phyloP scores from a whole-genome alignment of 768 basidiomycete genomes.

The Lactarius hatsudake region DNA sequence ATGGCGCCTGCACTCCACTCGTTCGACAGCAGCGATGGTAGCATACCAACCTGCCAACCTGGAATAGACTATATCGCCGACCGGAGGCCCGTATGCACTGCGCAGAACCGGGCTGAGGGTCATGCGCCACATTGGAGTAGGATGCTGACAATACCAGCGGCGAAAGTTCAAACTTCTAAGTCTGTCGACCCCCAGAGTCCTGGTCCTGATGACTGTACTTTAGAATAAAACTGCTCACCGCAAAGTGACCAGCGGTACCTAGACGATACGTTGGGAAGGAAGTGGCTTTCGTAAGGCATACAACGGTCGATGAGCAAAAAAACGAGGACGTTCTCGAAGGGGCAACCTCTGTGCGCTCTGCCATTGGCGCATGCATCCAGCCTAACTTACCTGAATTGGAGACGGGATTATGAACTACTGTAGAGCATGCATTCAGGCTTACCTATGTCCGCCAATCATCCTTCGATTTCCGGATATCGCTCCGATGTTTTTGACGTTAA shows the following conservation, averaged over 20 bases:
- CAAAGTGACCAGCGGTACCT: not conserved
- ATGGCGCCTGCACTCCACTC: not conserved
- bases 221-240: too few species aligned
- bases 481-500: not conserved
- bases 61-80: not conserved
- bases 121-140: not conserved
- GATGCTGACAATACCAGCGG: not conserved
- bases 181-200: too few species aligned
- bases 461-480: not conserved
- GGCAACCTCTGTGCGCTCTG: not conserved
- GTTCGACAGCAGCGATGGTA: not conserved
- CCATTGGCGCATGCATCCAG: not conserved
- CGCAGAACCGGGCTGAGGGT: not conserved
- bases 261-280: not conserved
- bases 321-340: not conserved
- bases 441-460: not conserved
- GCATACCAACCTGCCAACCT: not conserved
- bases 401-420: not conserved
- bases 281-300: not conserved
- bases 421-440: too few species aligned
- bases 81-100: too few species aligned
- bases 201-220: too few species aligned
- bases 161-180: not conserved
- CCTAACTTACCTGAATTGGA: not conserved
- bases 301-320: not conserved